Evolutionary conservation across 2,329 filamentous ascomycete genomes (phyloP).

Genomic region (Alternaria gansuensis): DNA sequence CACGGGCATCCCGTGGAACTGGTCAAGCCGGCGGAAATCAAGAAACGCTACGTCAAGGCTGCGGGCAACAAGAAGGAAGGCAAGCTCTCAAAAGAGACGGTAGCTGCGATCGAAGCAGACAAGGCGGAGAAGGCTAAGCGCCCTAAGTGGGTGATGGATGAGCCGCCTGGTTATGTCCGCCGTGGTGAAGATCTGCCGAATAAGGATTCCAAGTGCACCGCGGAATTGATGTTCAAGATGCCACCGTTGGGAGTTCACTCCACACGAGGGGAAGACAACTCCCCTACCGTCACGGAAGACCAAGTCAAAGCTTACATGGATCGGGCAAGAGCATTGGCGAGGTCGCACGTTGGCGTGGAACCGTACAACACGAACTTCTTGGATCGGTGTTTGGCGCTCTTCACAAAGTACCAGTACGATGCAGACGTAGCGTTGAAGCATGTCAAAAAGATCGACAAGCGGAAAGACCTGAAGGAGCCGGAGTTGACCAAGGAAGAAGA

Average conservation of each 20-base stretch:
- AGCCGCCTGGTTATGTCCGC: conserved; percentile 83
- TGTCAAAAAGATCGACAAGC: conserved; percentile 72
- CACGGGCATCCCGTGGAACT: conserved; percentile 87
- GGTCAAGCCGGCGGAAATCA: conserved; percentile 86
- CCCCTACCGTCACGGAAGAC: conserved; percentile 59
- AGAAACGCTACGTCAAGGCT: conserved; percentile 74
- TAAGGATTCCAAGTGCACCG: conserved; percentile 77
- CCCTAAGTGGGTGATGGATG: conserved; percentile 93
- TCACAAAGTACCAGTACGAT: conserved; percentile 77
- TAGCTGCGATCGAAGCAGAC: conserved; percentile 82
- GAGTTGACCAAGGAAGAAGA: conserved; percentile 78
- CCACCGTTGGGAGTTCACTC: conserved; percentile 63
- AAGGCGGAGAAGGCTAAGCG: conserved; percentile 80
- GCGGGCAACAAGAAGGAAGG: conserved; percentile 74
- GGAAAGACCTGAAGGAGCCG: conserved; percentile 82
- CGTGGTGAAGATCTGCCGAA: conserved; percentile 81
- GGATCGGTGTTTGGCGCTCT: conserved; percentile 79
- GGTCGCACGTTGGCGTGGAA: conserved; percentile 71
- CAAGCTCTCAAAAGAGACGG: conserved; percentile 80
- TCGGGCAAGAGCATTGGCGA: conserved; percentile 70
- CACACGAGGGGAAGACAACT: conserved; percentile 57
- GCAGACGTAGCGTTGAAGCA: conserved; percentile 73
- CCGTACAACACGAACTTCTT: conserved; percentile 84
- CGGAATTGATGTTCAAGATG: conserved; percentile 80
- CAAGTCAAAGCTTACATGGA: conserved; percentile 80